Conservation (phyloP, 257 asterid species). For the Paraleonurus japonicus region DNA sequence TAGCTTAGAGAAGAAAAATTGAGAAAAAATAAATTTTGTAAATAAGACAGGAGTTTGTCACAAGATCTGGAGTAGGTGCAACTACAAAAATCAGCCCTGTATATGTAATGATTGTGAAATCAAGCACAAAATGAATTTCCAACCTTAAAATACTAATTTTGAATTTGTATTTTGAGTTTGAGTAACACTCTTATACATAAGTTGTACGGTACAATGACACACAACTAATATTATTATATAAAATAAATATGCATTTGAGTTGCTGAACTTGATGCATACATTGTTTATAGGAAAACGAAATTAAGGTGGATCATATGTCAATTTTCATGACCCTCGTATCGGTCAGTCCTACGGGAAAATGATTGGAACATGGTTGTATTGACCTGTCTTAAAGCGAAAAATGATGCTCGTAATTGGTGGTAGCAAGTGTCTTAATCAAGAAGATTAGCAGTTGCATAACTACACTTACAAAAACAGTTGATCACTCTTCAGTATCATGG, state of each 20-base stretch:
- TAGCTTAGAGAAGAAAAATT: constrained; percentile 23
- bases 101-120: background rate
- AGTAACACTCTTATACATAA: background rate
- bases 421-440: constrained; percentile 13
- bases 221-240: too few relatives aligned
- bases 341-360: constrained; percentile 1
- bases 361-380: constrained; percentile 3
- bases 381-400: background rate
- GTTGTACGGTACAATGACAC: too few relatives aligned
- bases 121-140: constrained; percentile 13
- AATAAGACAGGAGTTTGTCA: constrained; percentile 13
- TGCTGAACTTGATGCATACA: too few relatives aligned
- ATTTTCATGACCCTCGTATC: constrained; percentile 2
- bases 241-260: too few relatives aligned
- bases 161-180: background rate
- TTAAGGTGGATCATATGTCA: constrained; percentile 29
- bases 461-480: background rate
- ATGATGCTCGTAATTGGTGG: background rate
- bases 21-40: background rate
- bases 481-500: background rate
- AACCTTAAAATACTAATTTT: constrained; percentile 9
- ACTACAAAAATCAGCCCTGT: constrained; percentile 16
- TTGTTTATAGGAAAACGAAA: background rate
- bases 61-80: constrained; percentile 45
- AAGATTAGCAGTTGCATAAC: constrained; percentile 21